These are phyloP conservation scores for Citrus cavaleriei DNA, from an alignment of 345 rosid species.

Conservation along the genomic window DNA sequence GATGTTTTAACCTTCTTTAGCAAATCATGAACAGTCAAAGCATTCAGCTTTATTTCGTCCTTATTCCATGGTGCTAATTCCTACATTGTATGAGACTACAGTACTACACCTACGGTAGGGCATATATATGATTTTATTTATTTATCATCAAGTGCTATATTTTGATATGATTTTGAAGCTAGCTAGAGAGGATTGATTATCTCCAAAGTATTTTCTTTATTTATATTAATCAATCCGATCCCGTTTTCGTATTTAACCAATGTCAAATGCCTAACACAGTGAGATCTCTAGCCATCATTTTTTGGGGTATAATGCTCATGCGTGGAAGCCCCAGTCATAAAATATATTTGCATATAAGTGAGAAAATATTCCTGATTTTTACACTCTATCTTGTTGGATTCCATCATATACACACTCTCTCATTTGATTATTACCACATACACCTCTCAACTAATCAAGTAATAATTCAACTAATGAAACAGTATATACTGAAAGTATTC, in stretches of 20 bases:
- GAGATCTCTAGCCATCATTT: neutral
- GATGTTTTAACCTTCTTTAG: neutral
- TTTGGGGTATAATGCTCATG: neutral
- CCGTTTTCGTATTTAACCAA: neutral
- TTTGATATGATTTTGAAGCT: neutral
- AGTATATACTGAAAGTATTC: no score
- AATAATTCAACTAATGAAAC: no score
- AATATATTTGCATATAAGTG: neutral
- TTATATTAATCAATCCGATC: neutral
- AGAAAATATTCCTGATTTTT: neutral
- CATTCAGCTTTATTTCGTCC: neutral
- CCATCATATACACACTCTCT: no score
- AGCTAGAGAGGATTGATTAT: neutral
- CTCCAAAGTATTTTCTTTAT: neutral
- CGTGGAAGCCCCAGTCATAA: neutral
- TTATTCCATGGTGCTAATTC: neutral
- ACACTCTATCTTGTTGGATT: no score
- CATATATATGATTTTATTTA: neutral
- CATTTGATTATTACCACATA: no score
- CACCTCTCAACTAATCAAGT: no score
- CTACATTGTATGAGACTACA: no score
- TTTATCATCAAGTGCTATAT: neutral
- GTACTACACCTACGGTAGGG: neutral
- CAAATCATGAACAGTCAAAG: neutral
- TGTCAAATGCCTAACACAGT: neutral